These are phyloP conservation scores for Stylosanthes scabra DNA, from an alignment of 331 rosid genomes.

Conservation along the genomic window DNA sequence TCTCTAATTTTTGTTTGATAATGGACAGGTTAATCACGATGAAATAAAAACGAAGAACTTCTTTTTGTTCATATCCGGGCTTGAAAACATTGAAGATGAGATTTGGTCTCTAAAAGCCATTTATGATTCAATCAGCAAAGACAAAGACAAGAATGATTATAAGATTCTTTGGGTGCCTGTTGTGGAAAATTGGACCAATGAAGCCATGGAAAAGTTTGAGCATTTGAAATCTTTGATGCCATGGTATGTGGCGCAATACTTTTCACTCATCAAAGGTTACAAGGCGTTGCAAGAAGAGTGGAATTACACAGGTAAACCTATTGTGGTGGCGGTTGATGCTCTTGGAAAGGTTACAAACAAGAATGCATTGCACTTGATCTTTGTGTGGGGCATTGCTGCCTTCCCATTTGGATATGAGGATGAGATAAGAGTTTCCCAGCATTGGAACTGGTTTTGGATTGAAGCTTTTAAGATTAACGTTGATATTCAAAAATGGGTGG, in stretches of 20 bases:
- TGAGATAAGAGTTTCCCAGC: neutral
- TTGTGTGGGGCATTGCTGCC: neutral
- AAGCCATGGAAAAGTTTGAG: neutral
- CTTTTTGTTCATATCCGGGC: neutral
- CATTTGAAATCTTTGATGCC: neutral
- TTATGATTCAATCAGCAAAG: neutral
- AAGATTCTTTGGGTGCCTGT: slow-evolving; percentile 18
- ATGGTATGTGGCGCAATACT: neutral
- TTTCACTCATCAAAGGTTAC: neutral
- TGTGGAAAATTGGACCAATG: neutral
- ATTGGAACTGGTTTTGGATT: slow-evolving; percentile 23
- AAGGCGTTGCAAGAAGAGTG: neutral
- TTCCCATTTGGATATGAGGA: neutral
- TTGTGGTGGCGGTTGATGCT: slow-evolving; percentile 38
- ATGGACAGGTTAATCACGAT: neutral
- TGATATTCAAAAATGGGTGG: neutral
- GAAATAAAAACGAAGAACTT: neutral
- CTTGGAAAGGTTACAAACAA: slow-evolving; percentile 29
- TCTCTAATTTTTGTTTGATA: neutral
- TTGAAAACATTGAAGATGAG: slow-evolving; percentile 4
- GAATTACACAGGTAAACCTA: slow-evolving; percentile 43
- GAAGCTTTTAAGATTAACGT: neutral
- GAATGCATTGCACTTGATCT: slow-evolving; percentile 33
- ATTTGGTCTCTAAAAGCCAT: neutral
- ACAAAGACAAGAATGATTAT: slow-evolving; percentile 9